Evolutionary conservation across 257 asterid species (phyloP).

Genomic region (Ajuga chamaepitys): DNA sequence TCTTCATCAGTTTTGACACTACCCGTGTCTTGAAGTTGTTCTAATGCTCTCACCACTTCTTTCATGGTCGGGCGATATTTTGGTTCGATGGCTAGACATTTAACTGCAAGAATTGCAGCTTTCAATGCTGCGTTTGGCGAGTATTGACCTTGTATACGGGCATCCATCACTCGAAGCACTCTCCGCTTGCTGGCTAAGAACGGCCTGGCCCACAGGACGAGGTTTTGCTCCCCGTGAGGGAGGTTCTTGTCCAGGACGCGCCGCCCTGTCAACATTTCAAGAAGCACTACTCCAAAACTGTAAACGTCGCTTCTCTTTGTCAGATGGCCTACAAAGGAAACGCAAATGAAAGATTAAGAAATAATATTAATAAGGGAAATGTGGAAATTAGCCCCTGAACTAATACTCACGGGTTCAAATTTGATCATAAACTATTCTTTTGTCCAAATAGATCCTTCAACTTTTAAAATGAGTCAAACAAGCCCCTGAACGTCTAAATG

Average conservation of each 20-base stretch:
- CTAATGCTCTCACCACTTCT: constrained; percentile 10
- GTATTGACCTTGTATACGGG: constrained; percentile 14
- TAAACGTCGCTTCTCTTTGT: constrained; percentile 16
- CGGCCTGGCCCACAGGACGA: constrained; percentile 13
- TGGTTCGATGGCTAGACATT: constrained; percentile 7
- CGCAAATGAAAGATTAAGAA: not conserved
- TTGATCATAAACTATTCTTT: no score
- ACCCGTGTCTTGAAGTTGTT: constrained; percentile 15
- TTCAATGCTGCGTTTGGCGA: not conserved
- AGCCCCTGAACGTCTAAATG: no score
- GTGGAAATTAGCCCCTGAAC: no score
- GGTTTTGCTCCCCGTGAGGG: constrained; percentile 16
- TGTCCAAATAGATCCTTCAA: no score
- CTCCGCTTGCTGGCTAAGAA: constrained; percentile 13
- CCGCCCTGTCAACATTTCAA: constrained; percentile 11
- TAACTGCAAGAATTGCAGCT: constrained; percentile 13
- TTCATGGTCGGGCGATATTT: constrained; percentile 14
- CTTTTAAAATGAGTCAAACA: no score
- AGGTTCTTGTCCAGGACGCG: constrained; percentile 19
- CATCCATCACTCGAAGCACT: constrained; percentile 5
- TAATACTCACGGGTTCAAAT: no score
- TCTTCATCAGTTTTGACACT: not conserved
- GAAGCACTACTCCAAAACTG: constrained; percentile 21
- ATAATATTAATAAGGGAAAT: no score
- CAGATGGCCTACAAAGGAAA: constrained; percentile 8